These are phyloP conservation scores for Hypomontagnella monticulosa DNA, from an alignment of 495 filamentous ascomycete species.

Conservation along the genomic window DNA sequence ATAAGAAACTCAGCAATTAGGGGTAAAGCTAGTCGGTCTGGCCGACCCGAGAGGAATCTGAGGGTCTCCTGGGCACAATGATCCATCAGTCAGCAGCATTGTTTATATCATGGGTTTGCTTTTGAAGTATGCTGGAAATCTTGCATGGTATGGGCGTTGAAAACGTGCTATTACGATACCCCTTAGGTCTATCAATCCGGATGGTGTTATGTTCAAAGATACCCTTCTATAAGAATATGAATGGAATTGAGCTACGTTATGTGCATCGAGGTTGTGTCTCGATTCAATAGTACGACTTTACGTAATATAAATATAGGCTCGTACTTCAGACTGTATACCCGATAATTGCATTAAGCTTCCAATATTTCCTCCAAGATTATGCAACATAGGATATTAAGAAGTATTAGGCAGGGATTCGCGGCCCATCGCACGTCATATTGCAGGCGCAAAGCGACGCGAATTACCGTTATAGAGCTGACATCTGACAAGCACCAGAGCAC, in stretches of 20 bases:
- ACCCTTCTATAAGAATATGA: conserved; percentile 18
- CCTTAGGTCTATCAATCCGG: conserved; percentile 10
- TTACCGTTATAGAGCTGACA: conserved; percentile 22
- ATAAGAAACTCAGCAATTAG: conserved; percentile 35
- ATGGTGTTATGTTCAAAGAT: conserved; percentile 16
- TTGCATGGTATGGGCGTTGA: conserved; percentile 28
- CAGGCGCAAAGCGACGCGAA: conserved; percentile 38
- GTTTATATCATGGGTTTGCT: conserved; percentile 13
- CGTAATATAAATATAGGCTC: too few relatives aligned
- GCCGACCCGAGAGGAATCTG: conserved; percentile 40
- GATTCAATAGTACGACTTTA: too few relatives aligned
- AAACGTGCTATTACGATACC: conserved; percentile 33
- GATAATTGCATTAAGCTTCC: too few relatives aligned
- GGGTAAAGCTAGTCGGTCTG: conserved; percentile 33
- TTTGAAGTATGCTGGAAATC: conserved; percentile 15
- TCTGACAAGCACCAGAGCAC: conserved; percentile 27
- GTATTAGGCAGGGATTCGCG: conserved; percentile 25
- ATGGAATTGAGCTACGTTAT: conserved; percentile 5
- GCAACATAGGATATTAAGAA: not conserved
- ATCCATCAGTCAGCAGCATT: conserved; percentile 3
- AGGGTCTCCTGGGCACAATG: conserved; percentile 47
- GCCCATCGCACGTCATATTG: conserved; percentile 44
- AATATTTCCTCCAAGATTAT: not conserved
- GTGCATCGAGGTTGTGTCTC: not conserved
- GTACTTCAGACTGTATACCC: too few relatives aligned